These are phyloP conservation scores for Closterium sp. DNA, from an alignment of 139 green algal species.

Conservation along the genomic window DNA sequence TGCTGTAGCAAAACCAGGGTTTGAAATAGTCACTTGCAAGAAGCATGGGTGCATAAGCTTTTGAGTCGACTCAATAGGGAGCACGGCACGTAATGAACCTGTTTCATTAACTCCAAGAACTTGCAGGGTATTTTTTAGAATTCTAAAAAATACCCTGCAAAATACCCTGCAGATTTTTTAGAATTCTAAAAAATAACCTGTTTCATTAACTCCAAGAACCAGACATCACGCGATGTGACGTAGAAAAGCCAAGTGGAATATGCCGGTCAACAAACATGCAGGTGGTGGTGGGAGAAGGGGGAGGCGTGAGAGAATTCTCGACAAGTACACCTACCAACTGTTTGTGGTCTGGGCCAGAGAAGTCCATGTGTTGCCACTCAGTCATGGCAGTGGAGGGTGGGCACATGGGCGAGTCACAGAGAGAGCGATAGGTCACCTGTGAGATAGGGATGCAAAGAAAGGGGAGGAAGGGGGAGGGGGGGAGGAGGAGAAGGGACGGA, in stretches of 20 bases:
- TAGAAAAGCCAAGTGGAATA: no score
- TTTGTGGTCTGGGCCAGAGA: not conserved
- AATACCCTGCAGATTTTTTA: no score
- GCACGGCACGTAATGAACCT: conserved; percentile 36
- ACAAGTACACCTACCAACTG: not conserved
- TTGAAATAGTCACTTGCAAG: no score
- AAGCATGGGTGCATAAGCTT: no score
- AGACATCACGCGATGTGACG: no score
- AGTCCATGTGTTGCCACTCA: conserved; percentile 20
- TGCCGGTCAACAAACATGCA: no score
- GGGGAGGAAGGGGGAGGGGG: not conserved
- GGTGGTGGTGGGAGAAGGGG: not conserved
- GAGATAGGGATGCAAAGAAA: not conserved
- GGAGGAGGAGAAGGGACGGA: not conserved
- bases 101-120: conserved; percentile 6
- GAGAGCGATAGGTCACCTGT: conserved; percentile 21
- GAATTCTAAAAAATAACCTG: no score
- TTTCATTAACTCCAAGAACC: no score
- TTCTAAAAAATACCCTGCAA: not conserved
- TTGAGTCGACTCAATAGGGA: no score
- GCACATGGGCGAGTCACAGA: conserved; percentile 40
- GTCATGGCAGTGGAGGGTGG: conserved; percentile 27
- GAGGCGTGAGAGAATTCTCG: no score
- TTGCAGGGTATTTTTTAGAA: not conserved
- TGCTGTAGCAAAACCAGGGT: no score